Evolutionary conservation across 148 eudicot species (phyloP), one percentile per base, ranked within the genome.

Genomic region (Amaranthus cruentus): DNA sequence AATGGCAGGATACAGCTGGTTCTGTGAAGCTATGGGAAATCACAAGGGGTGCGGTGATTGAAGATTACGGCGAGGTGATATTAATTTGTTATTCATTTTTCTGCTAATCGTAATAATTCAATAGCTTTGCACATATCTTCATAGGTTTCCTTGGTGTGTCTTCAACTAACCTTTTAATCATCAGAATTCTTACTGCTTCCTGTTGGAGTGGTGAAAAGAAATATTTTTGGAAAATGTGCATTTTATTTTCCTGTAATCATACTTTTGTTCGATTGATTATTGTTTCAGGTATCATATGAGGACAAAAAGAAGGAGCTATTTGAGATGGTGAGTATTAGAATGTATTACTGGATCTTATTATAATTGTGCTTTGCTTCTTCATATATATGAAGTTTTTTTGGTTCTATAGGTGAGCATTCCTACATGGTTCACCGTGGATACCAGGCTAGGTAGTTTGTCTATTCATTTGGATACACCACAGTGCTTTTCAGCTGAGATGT

Each of bases 401-500:
- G 54, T 58, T 77, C 44, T 75, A 63, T 88, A 91, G 99, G 99
- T 95, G 48, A 90, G 96, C 83, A 84, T 95, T 79, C 99, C 99
- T 62, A 83, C 96, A 55, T 95, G 99, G 99, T 95, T 91, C 80
- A 83, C 92, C 49, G 94, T 86, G 62, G 96, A 90, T 81, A 88
- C 97, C 21, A 88, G 91, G 88, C 99, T 95, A 64, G 99, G 99
- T 73, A 85, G 91, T 82, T 86, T 95, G 85, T 88, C 99, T 7
- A 79, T 95, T 63, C 96, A 95, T 84, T 77, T 95, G 83, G 99
- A 95, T 57, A 88, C 99, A 47, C 94, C 97, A 44, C 99, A 95
- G 79, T 95, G 99, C 88, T 95, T 95, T 86, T 88, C 96, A 18
- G 99, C 99, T 64, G 99, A 95, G 84, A 95, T 91, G 99, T 95